These are phyloP conservation scores for Tuber brumale DNA, from an alignment of 495 filamentous ascomycete genomes.

Conservation along the genomic window DNA sequence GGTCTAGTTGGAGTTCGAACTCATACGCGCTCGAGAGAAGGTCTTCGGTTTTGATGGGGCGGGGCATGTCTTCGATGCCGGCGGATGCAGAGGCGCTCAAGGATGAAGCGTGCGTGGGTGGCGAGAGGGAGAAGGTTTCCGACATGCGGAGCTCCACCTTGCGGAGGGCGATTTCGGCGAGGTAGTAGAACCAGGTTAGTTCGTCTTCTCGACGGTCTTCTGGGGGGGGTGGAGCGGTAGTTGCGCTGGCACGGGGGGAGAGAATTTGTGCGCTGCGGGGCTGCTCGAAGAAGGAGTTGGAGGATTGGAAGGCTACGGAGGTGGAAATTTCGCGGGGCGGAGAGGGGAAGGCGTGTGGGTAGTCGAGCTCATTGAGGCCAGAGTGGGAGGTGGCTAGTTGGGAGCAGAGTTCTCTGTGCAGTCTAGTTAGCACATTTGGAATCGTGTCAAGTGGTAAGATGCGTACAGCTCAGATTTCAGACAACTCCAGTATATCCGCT, in stretches of 20 bases:
- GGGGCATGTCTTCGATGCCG: neutral
- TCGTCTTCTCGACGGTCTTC: slow-evolving; percentile 33
- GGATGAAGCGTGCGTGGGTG: slow-evolving; percentile 8
- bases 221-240: neutral
- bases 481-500: slow-evolving; percentile 39
- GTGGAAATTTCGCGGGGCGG: slow-evolving; percentile 38
- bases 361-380: slow-evolving; percentile 35
- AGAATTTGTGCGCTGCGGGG: slow-evolving; percentile 26
- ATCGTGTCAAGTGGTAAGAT: neutral
- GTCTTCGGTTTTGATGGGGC: slow-evolving; percentile 22
- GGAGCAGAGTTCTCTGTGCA: slow-evolving; percentile 27
- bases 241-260: neutral
- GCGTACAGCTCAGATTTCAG: slow-evolving; percentile 39
- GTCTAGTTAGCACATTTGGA: neutral
- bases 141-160: slow-evolving; percentile 37
- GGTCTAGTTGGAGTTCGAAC: slow-evolving; percentile 33
- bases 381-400: slow-evolving; percentile 38
- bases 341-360: slow-evolving; percentile 40
- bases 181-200: slow-evolving; percentile 44
- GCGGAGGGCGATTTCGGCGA: slow-evolving; percentile 43
- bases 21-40: slow-evolving; percentile 32
- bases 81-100: slow-evolving; percentile 7
- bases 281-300: slow-evolving; percentile 31
- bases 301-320: slow-evolving; percentile 31
- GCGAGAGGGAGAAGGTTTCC: slow-evolving; percentile 13